Evolutionary conservation across 306 rosid species (phyloP), one percentile per base, ranked within the genome.

Genomic region (Oxytropis ochrocephala): DNA sequence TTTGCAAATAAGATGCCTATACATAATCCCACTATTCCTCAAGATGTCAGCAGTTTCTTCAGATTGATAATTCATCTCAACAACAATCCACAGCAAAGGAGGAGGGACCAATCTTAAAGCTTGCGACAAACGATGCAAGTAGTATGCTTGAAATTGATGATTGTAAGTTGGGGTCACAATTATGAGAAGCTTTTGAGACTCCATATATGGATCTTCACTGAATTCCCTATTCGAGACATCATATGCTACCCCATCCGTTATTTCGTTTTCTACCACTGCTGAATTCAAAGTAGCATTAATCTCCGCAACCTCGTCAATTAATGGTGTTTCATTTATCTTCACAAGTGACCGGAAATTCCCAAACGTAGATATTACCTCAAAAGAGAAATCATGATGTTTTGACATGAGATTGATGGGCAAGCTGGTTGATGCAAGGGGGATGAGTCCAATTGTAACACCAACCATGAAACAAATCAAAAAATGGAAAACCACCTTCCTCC

Each of bases 51-150:
- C 87, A 8, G 92, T 90, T 83, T 94, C 92, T 49, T 81, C 86
- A 16, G 94, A 88, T 78, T 94, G 98, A 68, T 96, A 86, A 67
- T 76, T 61, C 88, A 81, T 79, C 75, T 94, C 98, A 73, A 88
- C 96, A 78, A 94, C 92, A 8, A 94, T 88, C 97, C 97, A 94
- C 79, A 90, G 67, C 58, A 90, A 75, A 53, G 97, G 92, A 59
- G 96, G 83, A 0, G 72, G 74, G 58, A 83, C 87, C 74, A 77
- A 75, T 64, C 85, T 88, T 33, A 90, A 57, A 6, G 88, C 82
- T 46, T 88, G 87, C 0, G 86, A 86, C 89, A 94, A 81, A 53
- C 85, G 96, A 27, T 77, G 83, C 80, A 94, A 89, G 77, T 82
- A 74, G 79, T 85, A 87, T 55, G 89, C 85, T 81, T 88, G 98